Evolutionary conservation across 352 stramenopile species (phyloP), one percentile per base, ranked within the genome.

Genomic region (Peronosclerospora sorghi): DNA sequence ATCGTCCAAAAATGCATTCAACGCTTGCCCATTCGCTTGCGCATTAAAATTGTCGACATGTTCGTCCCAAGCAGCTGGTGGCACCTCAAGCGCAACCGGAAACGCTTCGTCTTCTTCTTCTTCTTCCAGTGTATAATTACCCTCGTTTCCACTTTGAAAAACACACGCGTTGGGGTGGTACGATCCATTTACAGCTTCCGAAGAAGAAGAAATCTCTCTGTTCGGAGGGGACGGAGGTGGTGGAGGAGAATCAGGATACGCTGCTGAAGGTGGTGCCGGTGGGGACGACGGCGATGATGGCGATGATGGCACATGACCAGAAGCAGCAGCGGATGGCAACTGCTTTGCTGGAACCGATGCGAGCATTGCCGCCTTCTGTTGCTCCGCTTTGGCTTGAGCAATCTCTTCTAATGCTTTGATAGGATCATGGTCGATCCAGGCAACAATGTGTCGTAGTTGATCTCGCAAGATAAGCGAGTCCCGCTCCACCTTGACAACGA

Each of bases 91-190:
- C 6, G 69, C 66, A 23, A 46, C 47, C 28, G 76, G 76, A 41
- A 89, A 86, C 17, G 67, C 73, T 54, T 89, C 76, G 24, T 89
- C 73, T 62, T 87, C 73, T 51, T 86, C 73, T n/a, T 76, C 66
- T 40, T 57, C 68, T 45, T 77, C 60, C n/a, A 29, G 35, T 13
- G 54, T 36, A 26, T 47, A 35, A 24, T 24, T 18, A 41, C 15
- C 18, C 18, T 45, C 37, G 41, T 45, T 28, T 38, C 14, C 20
- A 14, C 39, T 36, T 51, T 55, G 41, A 45, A 45, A 35, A n/a
- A n/a, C 29, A 9, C n/a, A 30, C 12, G 8, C 34, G 17, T 17
- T 41, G 27, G 27, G 24, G 7, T 32, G 45, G 34, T 29, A 34
- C 9, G 26, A 14, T 45, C 14, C 8, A n/a, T 26, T 51, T 51